Evolutionary conservation across 2,329 filamentous ascomycete species (phyloP), one percentile per base, ranked within the genome.

Genomic region (Cladophialophora psammophila): DNA sequence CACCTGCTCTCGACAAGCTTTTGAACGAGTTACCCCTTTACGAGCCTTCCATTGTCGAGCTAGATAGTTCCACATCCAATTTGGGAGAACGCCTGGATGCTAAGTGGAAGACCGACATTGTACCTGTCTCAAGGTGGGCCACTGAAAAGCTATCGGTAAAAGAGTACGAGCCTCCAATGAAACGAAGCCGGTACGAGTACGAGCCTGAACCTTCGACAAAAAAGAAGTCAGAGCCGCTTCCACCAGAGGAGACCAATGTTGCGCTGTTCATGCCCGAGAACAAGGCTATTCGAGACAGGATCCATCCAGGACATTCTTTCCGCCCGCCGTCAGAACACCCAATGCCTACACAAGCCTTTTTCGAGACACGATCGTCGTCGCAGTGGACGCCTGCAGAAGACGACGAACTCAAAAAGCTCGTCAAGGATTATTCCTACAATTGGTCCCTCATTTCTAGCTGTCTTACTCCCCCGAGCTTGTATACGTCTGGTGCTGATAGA

Each of bases 401-500:
- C 72, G 94, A 98, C 73, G 93, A 96, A 78, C 83, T 99, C 6
- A 90, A 92, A 62, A 86, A 85, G 54, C 84, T 96, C 48, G 95
- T 97, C 18, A 91, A 93, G 73, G 93, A 98, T 70, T 96, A 95
- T 75, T 93, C 93, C 0, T 98, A 97, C 82, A 99, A 99, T 74
- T 99, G 95, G 95, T 96, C 93, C 2, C 84, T 99, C 5, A 97
- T 98, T 62, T 92, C 94, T 1, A 91, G 88, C 72, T 90, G 94
- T 67, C 82, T 98, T 61, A 86, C 88, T 1, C 86, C 90, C 15
- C 88, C 88, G 60, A 96, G 93, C 0, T 77, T 89, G 13, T 96
- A 93, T 75, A 86, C 88, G n/a, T 94, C 94, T 20, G 93, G 92
- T 1, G 89, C 93, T 10, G 94, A 98, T 76, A 87, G 95, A 69